phyloP scores from a whole-genome alignment of 1,139 yeast species.

The Nakaseomyces delphensis region DNA sequence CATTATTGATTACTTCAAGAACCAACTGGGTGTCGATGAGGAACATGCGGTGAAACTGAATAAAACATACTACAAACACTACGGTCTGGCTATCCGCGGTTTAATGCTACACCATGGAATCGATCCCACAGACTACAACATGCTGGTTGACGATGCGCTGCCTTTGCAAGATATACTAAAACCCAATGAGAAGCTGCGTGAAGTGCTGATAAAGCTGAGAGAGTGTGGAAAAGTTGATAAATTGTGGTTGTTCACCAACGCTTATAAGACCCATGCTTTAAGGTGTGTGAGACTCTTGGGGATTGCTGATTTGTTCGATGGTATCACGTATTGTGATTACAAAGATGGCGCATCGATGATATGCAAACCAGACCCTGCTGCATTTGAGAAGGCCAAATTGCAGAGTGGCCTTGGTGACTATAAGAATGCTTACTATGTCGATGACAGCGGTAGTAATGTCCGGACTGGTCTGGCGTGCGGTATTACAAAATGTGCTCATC shows the following conservation, averaged over 20 bases:
- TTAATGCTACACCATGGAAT: constrained; percentile 71
- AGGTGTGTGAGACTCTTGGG: constrained; percentile 73
- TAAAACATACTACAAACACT: constrained; percentile 65
- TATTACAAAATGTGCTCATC: constrained; percentile 36
- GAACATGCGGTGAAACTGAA: constrained; percentile 70
- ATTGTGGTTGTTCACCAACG: constrained; percentile 88
- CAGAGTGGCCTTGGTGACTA: constrained; percentile 52
- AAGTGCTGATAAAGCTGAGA: constrained; percentile 41
- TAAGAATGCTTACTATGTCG: constrained; percentile 59
- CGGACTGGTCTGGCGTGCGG: constrained; percentile 37
- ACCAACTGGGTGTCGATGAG: constrained; percentile 47
- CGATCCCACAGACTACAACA: constrained; percentile 81
- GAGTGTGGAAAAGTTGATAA: constrained; percentile 42
- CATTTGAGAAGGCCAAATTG: constrained; percentile 48
- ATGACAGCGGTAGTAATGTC: constrained; percentile 68
- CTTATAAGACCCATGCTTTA: constrained; percentile 80
- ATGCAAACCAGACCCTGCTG: constrained; percentile 75
- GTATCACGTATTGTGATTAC: constrained; percentile 87
- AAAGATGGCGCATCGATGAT: constrained; percentile 46
- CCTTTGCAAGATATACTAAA: constrained; percentile 67
- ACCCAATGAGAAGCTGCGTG: constrained; percentile 49
- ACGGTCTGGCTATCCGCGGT: constrained; percentile 91
- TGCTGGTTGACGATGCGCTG: constrained; percentile 85
- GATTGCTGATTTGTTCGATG: constrained; percentile 84
- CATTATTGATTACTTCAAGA: constrained; percentile 73